Evolutionary conservation across 176 grass and related monocot genomes (phyloP).

Genomic region (maize (Zea mays)): Zm-B73-REFERENCE-NAM-5.0 NC_050096.1:296269001-296269500

Average conservation of each 20-base stretch:
- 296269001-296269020: too few relatives aligned
- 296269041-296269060: neutral
- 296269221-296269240: neutral
- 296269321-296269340: neutral
- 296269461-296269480: conserved; percentile 69
- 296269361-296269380: neutral
- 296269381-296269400: neutral
- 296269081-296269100: too few relatives aligned
- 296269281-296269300: neutral
- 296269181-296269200: neutral
- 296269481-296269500: conserved; percentile 88
- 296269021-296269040: too few relatives aligned
- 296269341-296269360: neutral
- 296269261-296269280: neutral
- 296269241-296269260: neutral
- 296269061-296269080: too few relatives aligned
- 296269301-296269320: conserved; percentile 14
- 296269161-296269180: neutral
- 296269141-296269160: neutral
- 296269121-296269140: too few relatives aligned
- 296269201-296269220: neutral
- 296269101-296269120: too few relatives aligned
- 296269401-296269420: conserved; percentile 55
- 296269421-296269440: conserved; percentile 66
- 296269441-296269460: conserved; percentile 61